Base-by-base conservation (phyloP, 2,329 filamentous ascomycete genomes). In the Ophiostoma ips region DNA sequence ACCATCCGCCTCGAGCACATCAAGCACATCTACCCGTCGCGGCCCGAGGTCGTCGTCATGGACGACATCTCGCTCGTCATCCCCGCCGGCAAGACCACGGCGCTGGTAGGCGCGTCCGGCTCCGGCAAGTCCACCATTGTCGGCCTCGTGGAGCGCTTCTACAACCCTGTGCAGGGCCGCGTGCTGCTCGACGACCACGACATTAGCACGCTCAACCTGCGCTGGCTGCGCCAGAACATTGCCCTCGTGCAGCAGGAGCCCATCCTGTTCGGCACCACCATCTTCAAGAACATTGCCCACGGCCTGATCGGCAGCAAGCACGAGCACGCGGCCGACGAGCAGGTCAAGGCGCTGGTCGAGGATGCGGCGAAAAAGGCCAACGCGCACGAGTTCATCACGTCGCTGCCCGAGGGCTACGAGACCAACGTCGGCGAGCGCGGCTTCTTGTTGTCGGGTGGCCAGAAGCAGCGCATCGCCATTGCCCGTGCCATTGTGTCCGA, bases 381-480 rank as follows among this genome's bases (percentile, higher is more conserved):
- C 58, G 90, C 90, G 1, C 89, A 96, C 62, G 88, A 94, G 56
- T 98, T 98, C 62, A 83, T 98, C 56, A 76, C 71, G 6, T 67
- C 74, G 12, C 75, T 96, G 1, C 88, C 92, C 0, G 84, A 96
- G 57, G 84, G 85, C 2, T 96, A 96, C 59, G 78, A 95, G 56
- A 96, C 92, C 0, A 82, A 94, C 56, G 90, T 96, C n/a, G 92
- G 92, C 51, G 88, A 96, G 65, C 83, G 89, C 55, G 92, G 92
- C 10, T 94, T 95, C 62, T 69, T 95, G 48, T 73, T 98, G 9
- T 94, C 87, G 50, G 92, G 92, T 63, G 92, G 92, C 34, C 92
- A 98, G 66, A 95, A 95, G 65, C 92, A 96, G 66, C 86, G 92
- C 58, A 94, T 96, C 61, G 89, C 90, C 12, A 95, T 96, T 64